Evolutionary conservation across 164 flowering plant genomes (phyloP), one percentile per base, ranked within the genome.

Genomic region (Pachysandra terminalis): DNA sequence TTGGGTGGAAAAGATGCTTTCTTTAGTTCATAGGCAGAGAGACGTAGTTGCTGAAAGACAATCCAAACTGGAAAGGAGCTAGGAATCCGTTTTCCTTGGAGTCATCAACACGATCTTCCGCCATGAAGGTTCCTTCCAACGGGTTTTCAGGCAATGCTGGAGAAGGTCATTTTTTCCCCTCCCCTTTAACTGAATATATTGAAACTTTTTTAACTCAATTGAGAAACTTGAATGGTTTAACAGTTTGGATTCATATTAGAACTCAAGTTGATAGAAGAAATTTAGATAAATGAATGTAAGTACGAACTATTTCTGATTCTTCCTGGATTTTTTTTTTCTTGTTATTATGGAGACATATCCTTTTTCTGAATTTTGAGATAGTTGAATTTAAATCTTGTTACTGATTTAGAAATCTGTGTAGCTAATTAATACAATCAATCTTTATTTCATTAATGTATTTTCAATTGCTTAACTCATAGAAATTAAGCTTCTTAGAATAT

Each of bases 91-190:
- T 57, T 41, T 45, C 8, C 23, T 26, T 19, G 9, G 13, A 37
- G 10, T 51, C 60, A 19, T 54, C 24, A 5, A 21, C 61, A 26
- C 52, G 55, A 27, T 73, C 63, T 69, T 69, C 55, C 53, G 73
- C 26, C 72, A 92, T 90, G 98, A 93, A 89, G 81, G 86, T 81
- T 80, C 96, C 95, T 21, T 51, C 88, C 26, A 87, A 86, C 77
- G 93, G 89, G n/a, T 77, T 75, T 71, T 53, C 80, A 64, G 68
- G 90, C 23, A 84, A 70, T 83, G 74, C 89, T 26, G 86, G 73
- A 27, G 96, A 90, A 85, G 98, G 98, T 83, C 23, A 51, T 63
- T 19, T 22, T 66, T 19, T 48, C 14, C 45, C 23, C 67, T 59
- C 54, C 32, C 12, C 35, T 27, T 60, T 45, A 14, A 7, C 56